These are phyloP conservation scores for Oryza meridionalis DNA, from an alignment of 176 grass and related monocot species.

Conservation along the genomic window DNA sequence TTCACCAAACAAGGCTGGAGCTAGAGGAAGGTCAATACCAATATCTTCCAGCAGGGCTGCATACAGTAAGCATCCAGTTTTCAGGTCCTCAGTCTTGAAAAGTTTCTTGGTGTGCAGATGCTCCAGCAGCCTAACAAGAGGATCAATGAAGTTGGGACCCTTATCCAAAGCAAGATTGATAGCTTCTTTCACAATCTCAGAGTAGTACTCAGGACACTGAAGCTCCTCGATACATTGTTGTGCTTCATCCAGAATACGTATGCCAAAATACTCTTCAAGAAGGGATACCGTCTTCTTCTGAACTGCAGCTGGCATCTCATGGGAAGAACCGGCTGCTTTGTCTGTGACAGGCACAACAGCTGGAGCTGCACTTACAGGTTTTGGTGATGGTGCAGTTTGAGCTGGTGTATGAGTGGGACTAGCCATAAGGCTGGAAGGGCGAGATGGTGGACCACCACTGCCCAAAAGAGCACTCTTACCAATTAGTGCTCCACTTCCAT, in stretches of 20 bases:
- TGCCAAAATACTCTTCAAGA: conserved; percentile 89
- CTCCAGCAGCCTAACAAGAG: conserved; percentile 69
- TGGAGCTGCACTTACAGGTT: conserved; percentile 46
- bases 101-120: conserved; percentile 69
- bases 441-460: conserved; percentile 41
- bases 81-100: conserved; percentile 65
- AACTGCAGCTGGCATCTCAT: conserved; percentile 51
- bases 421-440: conserved; percentile 38
- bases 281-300: conserved; percentile 87
- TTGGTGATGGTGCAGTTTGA: conserved; percentile 52
- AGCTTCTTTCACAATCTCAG: conserved; percentile 93
- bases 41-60: conserved; percentile 80
- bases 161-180: conserved; percentile 87
- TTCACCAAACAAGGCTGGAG: conserved; percentile 79
- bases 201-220: conserved; percentile 65
- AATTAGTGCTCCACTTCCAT: conserved; percentile 65
- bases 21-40: conserved; percentile 91
- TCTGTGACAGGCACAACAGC: conserved; percentile 35
- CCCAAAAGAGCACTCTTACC: conserved; percentile 83
- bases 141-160: conserved; percentile 64
- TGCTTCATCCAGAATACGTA: conserved; percentile 86
- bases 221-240: conserved; percentile 96
- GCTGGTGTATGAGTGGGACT: conserved; percentile 19
- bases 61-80: conserved; percentile 75
- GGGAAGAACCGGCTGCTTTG: conserved; percentile 48